Evolutionary conservation across 1,139 yeast species (phyloP).

Genomic region (Lodderomyces beijingensis): DNA sequence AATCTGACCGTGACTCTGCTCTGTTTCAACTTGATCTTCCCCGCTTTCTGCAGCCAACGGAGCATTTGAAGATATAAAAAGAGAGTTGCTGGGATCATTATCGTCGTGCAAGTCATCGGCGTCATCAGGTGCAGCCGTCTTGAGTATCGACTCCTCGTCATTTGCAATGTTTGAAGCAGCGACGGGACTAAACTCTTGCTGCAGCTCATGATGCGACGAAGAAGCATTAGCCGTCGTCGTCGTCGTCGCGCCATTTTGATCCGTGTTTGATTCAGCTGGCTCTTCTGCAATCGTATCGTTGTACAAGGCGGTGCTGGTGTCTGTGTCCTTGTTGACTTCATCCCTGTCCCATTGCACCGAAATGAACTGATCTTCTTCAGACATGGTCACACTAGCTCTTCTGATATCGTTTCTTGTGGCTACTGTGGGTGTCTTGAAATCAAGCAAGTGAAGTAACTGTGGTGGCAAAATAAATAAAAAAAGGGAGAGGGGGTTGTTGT

Average conservation of each 20-base stretch:
- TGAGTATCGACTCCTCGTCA: not conserved
- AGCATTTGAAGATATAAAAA: conserved; percentile 8
- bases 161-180: not conserved
- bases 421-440: no score
- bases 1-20: not conserved
- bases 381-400: conserved; percentile 18
- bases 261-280: conserved; percentile 4
- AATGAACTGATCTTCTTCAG: conserved; percentile 49
- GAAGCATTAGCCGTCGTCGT: not conserved
- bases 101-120: not conserved
- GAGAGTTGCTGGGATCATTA: conserved; percentile 14
- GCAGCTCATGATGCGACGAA: no score
- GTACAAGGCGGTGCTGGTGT: not conserved
- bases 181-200: not conserved
- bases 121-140: not conserved
- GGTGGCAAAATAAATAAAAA: no score
- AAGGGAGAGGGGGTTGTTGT: no score
- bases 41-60: not conserved
- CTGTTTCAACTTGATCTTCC: not conserved
- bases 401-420: no score
- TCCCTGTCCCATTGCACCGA: conserved; percentile 58
- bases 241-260: conserved; percentile 3
- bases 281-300: conserved; percentile 5
- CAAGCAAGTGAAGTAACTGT: no score
- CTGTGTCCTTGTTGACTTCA: conserved; percentile 20